Evolutionary conservation across 164 flowering plant genomes (phyloP).

Genomic region (Vitis riparia): DNA sequence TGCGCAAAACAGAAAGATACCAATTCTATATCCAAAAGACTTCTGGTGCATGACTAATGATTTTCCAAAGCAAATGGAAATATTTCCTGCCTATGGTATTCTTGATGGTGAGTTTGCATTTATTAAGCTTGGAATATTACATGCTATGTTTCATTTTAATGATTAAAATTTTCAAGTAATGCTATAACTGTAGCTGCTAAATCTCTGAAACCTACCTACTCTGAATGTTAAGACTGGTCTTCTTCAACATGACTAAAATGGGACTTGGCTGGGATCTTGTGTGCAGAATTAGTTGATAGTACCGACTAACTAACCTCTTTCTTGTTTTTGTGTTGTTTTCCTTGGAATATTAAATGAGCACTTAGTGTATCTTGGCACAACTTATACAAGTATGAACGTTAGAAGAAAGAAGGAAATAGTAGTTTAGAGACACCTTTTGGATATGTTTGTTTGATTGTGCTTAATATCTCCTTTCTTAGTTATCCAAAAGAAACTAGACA

Average conservation of each 20-base stretch:
- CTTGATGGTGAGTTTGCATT: constrained; percentile 49
- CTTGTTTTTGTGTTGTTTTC: no score
- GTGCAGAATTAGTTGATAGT: no score
- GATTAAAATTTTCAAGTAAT: not conserved
- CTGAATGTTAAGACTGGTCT: no score
- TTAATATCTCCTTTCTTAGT: not conserved
- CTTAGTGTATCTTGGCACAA: not conserved
- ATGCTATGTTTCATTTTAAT: not conserved
- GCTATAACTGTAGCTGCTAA: no score
- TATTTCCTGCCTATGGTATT: constrained; percentile 45
- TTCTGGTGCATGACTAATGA: constrained; percentile 50
- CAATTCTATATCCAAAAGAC: constrained; percentile 63
- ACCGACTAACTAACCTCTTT: no score
- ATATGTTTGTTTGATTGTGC: not conserved
- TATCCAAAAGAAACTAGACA: no score
- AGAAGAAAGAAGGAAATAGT: not conserved
- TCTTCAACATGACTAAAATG: no score
- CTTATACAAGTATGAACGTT: not conserved
- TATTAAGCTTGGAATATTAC: not conserved
- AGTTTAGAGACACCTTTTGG: not conserved
- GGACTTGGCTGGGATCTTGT: no score
- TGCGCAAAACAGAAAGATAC: constrained; percentile 45
- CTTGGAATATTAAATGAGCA: not conserved
- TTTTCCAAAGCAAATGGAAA: constrained; percentile 23
- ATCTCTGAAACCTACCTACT: no score